phyloP scores from a whole-genome alignment of 2,329 filamentous ascomycete species.

The Cucurbitaria berberidis region DNA sequence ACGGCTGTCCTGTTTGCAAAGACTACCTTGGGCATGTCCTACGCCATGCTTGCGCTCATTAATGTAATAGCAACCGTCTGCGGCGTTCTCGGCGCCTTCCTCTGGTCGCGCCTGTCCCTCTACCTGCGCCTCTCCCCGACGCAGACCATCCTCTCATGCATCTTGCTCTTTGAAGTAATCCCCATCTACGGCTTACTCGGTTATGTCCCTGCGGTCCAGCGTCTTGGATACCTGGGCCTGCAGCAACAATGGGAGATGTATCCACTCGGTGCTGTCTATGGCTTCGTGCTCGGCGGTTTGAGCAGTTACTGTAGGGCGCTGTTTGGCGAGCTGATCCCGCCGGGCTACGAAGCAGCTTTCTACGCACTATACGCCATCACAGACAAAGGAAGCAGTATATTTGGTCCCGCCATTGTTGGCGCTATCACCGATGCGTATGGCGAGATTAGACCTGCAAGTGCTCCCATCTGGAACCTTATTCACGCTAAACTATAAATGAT shows the following conservation, averaged over 20 bases:
- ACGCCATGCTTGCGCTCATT: slow-evolving; percentile 87
- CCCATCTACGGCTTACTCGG: slow-evolving; percentile 89
- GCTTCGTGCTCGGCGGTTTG: slow-evolving; percentile 90
- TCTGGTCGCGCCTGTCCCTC: slow-evolving; percentile 81
- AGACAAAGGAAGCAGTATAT: slow-evolving; percentile 92
- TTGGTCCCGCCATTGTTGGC: slow-evolving; percentile 92
- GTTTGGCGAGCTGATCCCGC: slow-evolving; percentile 91
- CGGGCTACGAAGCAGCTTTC: slow-evolving; percentile 92
- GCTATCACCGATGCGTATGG: slow-evolving; percentile 78
- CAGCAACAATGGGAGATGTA: slow-evolving; percentile 98
- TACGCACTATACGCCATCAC: slow-evolving; percentile 97
- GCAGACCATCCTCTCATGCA: slow-evolving; percentile 91
- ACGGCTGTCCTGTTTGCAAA: slow-evolving; percentile 97
- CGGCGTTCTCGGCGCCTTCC: slow-evolving; percentile 86
- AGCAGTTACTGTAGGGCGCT: slow-evolving; percentile 90
- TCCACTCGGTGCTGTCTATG: slow-evolving; percentile 86
- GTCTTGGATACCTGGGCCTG: slow-evolving; percentile 79
- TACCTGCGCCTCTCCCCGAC: slow-evolving; percentile 73
- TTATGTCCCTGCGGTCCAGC: slow-evolving; percentile 79
- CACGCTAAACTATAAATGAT: too few relatives aligned
- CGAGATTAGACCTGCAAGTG: slow-evolving; percentile 54
- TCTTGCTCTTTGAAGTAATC: slow-evolving; percentile 88
- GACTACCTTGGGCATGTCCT: slow-evolving; percentile 86
- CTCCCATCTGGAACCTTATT: too few relatives aligned
- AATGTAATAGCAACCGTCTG: slow-evolving; percentile 87